Conservation (phyloP, 257 asterid genomes). For the Asclepias syriaca region DNA sequence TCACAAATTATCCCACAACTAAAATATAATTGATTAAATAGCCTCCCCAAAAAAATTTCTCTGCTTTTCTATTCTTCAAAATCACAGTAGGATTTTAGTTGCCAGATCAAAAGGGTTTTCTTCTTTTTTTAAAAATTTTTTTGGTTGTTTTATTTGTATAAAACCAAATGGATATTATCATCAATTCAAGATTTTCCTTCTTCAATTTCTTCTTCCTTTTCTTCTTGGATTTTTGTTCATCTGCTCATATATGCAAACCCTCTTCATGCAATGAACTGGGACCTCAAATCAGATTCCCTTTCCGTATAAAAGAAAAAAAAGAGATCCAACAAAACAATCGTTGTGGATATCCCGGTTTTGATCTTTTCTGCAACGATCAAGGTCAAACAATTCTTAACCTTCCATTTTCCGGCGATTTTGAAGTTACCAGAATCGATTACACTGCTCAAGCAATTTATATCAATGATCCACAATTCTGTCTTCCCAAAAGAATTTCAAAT, state of each 20-base stretch:
- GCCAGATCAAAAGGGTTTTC: background rate
- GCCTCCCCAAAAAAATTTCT: background rate
- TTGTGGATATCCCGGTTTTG: conserved; percentile 72
- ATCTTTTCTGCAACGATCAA: conserved; percentile 51
- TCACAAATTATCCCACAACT: background rate
- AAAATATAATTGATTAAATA: background rate
- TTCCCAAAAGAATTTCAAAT: conserved; percentile 44
- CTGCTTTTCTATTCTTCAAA: background rate
- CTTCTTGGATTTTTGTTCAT: conserved; percentile 10
- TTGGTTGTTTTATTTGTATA: background rate
- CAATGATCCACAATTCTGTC: conserved; percentile 57
- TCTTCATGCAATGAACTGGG: conserved; percentile 36
- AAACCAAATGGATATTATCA: conserved; percentile 6
- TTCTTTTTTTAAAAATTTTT: too few species aligned
- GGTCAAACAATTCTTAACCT: conserved; percentile 48
- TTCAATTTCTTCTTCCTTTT: conserved; percentile 15
- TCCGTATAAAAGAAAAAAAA: conserved; percentile 26
- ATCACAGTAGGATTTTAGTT: background rate
- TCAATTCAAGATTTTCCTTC: conserved; percentile 2
- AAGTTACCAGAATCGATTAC: conserved; percentile 61
- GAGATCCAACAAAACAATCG: conserved; percentile 27
- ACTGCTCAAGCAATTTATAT: conserved; percentile 35
- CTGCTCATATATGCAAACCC: conserved; percentile 39
- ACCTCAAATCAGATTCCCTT: conserved; percentile 67
- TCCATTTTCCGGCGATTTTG: conserved; percentile 63